These are phyloP conservation scores for Chrysanthemum makinoi DNA, from an alignment of 129 eudicot species.

Conservation along the genomic window DNA sequence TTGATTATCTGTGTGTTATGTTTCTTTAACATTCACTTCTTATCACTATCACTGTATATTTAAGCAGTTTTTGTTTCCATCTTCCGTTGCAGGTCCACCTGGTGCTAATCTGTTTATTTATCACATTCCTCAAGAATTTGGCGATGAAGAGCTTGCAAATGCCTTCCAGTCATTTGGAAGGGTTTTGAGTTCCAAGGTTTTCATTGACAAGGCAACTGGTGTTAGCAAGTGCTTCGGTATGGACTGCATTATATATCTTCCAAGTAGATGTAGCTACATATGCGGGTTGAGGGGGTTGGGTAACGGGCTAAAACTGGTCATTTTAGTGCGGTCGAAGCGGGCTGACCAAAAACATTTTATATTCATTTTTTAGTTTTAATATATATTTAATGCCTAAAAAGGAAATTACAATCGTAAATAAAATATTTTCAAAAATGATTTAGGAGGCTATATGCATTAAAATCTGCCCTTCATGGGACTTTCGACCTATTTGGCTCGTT, in stretches of 20 bases:
- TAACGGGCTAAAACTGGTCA: too few relatives aligned
- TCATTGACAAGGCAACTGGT: slow-evolving; percentile 89
- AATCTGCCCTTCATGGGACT: too few relatives aligned
- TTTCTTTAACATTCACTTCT: background rate
- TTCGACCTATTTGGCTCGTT: too few relatives aligned
- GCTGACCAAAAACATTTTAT: too few relatives aligned
- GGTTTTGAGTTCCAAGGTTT: slow-evolving; percentile 91
- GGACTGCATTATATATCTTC: slow-evolving; percentile 9
- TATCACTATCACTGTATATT: background rate
- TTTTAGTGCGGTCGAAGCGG: too few relatives aligned
- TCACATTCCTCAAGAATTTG: slow-evolving; percentile 95
- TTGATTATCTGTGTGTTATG: background rate
- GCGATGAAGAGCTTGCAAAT: slow-evolving; percentile 85
- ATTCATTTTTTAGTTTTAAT: too few relatives aligned
- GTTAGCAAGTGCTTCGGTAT: slow-evolving; percentile 94
- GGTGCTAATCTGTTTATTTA: slow-evolving; percentile 93
- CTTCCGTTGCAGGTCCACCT: slow-evolving; percentile 71
- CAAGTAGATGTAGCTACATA: too few relatives aligned
- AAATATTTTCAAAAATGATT: too few relatives aligned
- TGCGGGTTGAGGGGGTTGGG: too few relatives aligned
- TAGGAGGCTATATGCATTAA: too few relatives aligned
- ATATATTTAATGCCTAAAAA: too few relatives aligned
- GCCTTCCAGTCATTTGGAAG: slow-evolving; percentile 80
- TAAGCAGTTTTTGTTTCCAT: slow-evolving; percentile 5
- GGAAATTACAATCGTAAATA: too few relatives aligned